These are phyloP conservation scores for Cercophora samala DNA, from an alignment of 495 filamentous ascomycete genomes.

Conservation along the genomic window DNA sequence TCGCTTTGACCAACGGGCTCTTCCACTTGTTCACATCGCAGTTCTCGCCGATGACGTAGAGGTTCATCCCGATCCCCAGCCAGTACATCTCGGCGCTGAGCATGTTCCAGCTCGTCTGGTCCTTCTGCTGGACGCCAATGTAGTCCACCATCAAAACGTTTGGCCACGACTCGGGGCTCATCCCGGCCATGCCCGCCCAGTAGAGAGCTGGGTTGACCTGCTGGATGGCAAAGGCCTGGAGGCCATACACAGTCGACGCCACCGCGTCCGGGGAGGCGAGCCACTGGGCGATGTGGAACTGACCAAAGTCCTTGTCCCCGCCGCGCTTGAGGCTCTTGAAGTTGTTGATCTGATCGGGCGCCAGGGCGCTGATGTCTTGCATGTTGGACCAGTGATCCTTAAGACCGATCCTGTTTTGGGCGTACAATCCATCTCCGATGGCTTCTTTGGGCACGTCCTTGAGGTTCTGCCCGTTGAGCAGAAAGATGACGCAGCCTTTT, in stretches of 20 bases:
- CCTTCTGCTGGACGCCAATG: slow-evolving; percentile 22
- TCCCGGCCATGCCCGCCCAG: slow-evolving; percentile 27
- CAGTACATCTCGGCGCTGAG: slow-evolving; percentile 29
- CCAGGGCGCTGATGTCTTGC: slow-evolving; percentile 18
- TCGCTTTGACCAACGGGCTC: slow-evolving; percentile 11
- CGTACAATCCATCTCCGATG: slow-evolving; percentile 25
- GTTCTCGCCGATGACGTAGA: slow-evolving; percentile 29
- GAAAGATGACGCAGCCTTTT: slow-evolving; percentile 25
- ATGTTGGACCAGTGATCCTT: slow-evolving; percentile 26
- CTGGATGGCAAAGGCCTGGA: slow-evolving; percentile 24
- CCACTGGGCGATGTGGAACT: slow-evolving; percentile 25
- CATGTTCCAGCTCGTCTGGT: slow-evolving; percentile 23
- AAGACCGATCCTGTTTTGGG: slow-evolving; percentile 8
- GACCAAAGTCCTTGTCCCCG: slow-evolving; percentile 15
- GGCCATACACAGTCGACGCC: slow-evolving; percentile 15
- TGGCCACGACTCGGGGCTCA: slow-evolving; percentile 25
- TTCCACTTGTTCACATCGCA: slow-evolving; percentile 20
- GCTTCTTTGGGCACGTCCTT: slow-evolving; percentile 17
- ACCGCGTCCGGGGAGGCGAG: slow-evolving; percentile 23
- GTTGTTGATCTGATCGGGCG: slow-evolving; percentile 18
- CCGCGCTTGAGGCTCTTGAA: slow-evolving; percentile 16
- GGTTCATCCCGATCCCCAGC: slow-evolving; percentile 25
- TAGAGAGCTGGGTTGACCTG: slow-evolving; percentile 29
- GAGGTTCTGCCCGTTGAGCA: slow-evolving; percentile 22
- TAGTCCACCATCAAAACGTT: slow-evolving; percentile 29